These are phyloP conservation scores for Komagataella kurtzmanii DNA, from an alignment of 805 yeast genomes.

Conservation along the genomic window DNA sequence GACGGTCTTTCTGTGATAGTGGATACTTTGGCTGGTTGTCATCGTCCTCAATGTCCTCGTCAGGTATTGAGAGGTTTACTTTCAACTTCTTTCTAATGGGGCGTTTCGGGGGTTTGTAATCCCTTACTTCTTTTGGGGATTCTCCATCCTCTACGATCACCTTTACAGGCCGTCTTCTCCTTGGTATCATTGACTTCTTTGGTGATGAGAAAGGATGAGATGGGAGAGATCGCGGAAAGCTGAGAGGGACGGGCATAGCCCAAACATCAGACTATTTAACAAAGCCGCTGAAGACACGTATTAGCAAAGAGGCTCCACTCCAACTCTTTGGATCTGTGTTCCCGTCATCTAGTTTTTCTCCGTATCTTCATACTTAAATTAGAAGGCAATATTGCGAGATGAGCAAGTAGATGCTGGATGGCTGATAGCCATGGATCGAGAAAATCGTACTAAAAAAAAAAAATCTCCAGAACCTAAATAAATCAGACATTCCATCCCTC, in stretches of 20 bases:
- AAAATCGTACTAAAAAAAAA: not conserved
- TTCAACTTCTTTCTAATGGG: not conserved
- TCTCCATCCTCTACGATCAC: not conserved
- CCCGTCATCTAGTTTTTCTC: not conserved
- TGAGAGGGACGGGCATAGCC: not conserved
- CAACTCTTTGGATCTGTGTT: not conserved
- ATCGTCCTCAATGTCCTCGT: not conserved
- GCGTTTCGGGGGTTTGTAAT: not conserved
- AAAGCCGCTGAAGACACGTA: not conserved
- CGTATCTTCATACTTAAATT: not conserved
- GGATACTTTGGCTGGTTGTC: not conserved
- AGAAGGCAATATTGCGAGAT: too few species aligned
- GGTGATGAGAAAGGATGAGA: not conserved
- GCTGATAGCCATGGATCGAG: not conserved
- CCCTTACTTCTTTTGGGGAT: not conserved
- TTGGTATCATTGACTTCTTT: not conserved
- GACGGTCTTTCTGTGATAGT: not conserved
- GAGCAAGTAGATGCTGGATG: not conserved
- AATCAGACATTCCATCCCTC: not conserved
- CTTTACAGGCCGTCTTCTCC: not conserved
- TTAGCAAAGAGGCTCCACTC: too few species aligned
- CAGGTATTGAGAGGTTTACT: not conserved
- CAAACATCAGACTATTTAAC: not conserved
- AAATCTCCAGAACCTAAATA: not conserved
- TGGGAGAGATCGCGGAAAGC: not conserved